Evolutionary conservation across 2,329 filamentous ascomycete genomes (phyloP).

Genomic region (Helotiales sp.): DNA sequence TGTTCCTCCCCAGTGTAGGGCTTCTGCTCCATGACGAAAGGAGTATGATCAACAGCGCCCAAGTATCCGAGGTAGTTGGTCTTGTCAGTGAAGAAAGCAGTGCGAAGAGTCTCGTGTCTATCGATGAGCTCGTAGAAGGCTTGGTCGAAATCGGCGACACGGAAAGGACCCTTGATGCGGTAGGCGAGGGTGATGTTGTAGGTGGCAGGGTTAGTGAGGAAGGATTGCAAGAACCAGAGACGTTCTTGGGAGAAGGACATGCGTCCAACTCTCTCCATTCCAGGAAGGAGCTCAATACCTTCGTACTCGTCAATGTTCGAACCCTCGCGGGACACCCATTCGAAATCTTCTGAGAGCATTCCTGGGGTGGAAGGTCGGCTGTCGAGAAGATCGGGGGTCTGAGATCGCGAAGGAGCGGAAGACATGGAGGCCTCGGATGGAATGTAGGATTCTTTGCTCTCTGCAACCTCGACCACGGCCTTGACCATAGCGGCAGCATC

Average conservation of each 20-base stretch:
- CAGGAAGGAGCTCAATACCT: conserved; percentile 7
- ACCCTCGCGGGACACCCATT: conserved; percentile 8
- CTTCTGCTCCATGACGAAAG: conserved; percentile 15
- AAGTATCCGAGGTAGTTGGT: conserved; percentile 12
- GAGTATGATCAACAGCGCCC: conserved; percentile 14
- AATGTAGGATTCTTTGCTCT: neutral
- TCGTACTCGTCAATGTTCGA: conserved; percentile 10
- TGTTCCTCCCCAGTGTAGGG: conserved; percentile 12
- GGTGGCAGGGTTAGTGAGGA: conserved; percentile 1
- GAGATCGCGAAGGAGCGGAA: conserved; percentile 10
- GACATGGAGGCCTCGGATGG: conserved; percentile 12
- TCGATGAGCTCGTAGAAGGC: conserved; percentile 3
- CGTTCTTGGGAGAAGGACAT: conserved; percentile 2
- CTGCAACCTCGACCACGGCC: neutral
- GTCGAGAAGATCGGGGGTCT: conserved; percentile 4
- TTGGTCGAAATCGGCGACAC: conserved; percentile 1
- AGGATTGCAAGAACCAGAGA: conserved; percentile 3
- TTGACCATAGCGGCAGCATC: conserved; percentile 14
- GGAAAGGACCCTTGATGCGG: neutral
- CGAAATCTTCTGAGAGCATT: conserved; percentile 10
- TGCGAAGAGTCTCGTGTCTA: conserved; percentile 1
- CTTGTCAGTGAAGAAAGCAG: conserved; percentile 4
- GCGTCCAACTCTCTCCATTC: conserved; percentile 1
- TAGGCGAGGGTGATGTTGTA: conserved; percentile 3
- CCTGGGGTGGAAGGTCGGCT: conserved; percentile 10